Percentiles rank a stretch among this genome's conserved stretches.
These are phyloP conservation scores for Didymella sp. DNA, from an alignment of 2,329 filamentous ascomycete genomes.

Conservation along the genomic window DNA sequence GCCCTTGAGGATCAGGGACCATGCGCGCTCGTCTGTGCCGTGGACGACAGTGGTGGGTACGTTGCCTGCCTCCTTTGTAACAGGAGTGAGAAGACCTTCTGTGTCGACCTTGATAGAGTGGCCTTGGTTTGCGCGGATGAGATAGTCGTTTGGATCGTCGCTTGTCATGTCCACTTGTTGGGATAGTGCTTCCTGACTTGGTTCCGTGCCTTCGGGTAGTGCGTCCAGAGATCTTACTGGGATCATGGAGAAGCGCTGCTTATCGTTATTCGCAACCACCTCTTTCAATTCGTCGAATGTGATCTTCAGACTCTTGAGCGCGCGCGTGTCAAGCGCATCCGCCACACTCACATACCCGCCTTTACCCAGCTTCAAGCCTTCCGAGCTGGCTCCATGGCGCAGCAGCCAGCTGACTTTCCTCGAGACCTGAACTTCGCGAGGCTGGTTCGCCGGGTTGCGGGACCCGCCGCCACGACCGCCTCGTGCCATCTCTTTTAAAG, in stretches of 20 bases:
- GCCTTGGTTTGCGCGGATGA: slow-evolving; percentile 95
- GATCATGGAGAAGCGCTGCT: slow-evolving; percentile 87
- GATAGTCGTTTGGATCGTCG: slow-evolving; percentile 69
- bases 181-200: background rate
- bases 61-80: slow-evolving; percentile 62
- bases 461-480: slow-evolving; percentile 47
- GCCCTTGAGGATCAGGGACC: slow-evolving; percentile 73
- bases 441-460: slow-evolving; percentile 46
- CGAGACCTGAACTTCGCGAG: slow-evolving; percentile 56
- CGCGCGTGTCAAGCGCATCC: slow-evolving; percentile 65
- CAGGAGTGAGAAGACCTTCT: slow-evolving; percentile 71
- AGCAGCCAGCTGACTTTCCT: slow-evolving; percentile 63
- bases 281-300: slow-evolving; percentile 75
- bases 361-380: slow-evolving; percentile 64
- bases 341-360: slow-evolving; percentile 67
- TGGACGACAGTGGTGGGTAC: slow-evolving; percentile 77
- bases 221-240: slow-evolving; percentile 50
- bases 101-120: slow-evolving; percentile 81
- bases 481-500: slow-evolving; percentile 32
- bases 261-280: slow-evolving; percentile 78
- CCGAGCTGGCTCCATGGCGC: slow-evolving; percentile 67
- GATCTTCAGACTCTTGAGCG: slow-evolving; percentile 72
- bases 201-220: background rate
- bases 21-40: slow-evolving; percentile 85
- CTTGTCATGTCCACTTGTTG: slow-evolving; percentile 8